These are phyloP conservation scores for Pichia pseudocactophila DNA, from an alignment of 805 yeast species.

Conservation along the genomic window DNA sequence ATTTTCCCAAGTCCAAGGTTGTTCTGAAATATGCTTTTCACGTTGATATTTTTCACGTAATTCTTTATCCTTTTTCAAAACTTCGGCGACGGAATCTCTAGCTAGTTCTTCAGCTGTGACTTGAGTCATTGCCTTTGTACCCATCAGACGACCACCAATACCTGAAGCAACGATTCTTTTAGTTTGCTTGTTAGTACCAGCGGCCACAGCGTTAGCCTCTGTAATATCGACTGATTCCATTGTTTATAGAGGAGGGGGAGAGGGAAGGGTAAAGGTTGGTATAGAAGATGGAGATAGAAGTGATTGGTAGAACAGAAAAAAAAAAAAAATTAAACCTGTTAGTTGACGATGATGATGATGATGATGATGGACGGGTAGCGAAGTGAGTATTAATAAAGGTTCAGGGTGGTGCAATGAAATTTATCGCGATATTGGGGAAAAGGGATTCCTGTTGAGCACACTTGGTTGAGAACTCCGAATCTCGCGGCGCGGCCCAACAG, in stretches of 20 bases:
- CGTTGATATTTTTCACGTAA: constrained; percentile 33
- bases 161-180: constrained; percentile 74
- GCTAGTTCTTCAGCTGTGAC: constrained; percentile 59
- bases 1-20: constrained; percentile 65
- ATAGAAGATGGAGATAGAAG: background rate
- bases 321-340: background rate
- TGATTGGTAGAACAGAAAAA: background rate
- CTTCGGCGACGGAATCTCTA: constrained; percentile 39
- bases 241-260: constrained; percentile 11
- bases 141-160: constrained; percentile 70
- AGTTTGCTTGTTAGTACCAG: constrained; percentile 65
- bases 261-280: background rate
- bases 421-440: too few species aligned
- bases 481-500: too few species aligned
- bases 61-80: constrained; percentile 37
- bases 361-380: too few species aligned
- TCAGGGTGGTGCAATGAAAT: too few species aligned
- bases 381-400: too few species aligned
- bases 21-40: constrained; percentile 58
- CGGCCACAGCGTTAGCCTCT: constrained; percentile 69
- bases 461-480: too few species aligned
- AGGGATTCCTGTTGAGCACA: too few species aligned
- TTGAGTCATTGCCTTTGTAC: constrained; percentile 62
- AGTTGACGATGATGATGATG: too few species aligned
- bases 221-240: constrained; percentile 47